Percentiles rank a stretch among this genome's conserved stretches.
phyloP scores from a whole-genome alignment of 1,139 yeast species.

The Yueomyces sp. region DNA sequence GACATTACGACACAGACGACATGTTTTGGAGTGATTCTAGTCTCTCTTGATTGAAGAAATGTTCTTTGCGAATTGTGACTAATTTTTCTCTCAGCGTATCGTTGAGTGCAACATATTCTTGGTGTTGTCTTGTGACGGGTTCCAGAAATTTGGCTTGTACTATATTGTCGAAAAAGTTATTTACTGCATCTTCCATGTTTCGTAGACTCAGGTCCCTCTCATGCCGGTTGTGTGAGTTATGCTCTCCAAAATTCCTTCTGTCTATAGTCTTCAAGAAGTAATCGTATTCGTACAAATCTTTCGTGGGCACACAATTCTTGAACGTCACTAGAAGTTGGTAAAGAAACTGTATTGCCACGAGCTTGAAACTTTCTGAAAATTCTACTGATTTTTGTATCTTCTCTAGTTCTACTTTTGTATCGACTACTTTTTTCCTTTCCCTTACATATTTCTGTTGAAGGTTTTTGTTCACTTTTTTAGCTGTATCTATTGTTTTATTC shows the following conservation, averaged over 20 bases:
- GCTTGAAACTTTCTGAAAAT: slow-evolving; percentile 10
- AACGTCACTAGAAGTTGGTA: slow-evolving; percentile 15
- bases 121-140: too few species aligned
- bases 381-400: slow-evolving; percentile 7
- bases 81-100: too few species aligned
- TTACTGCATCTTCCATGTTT: too few species aligned
- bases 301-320: slow-evolving; percentile 9
- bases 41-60: too few species aligned
- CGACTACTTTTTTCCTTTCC: slow-evolving; percentile 13
- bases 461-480: not conserved
- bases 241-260: slow-evolving; percentile 3
- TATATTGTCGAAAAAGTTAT: too few species aligned
- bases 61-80: too few species aligned
- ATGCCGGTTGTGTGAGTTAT: too few species aligned
- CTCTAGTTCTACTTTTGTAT: slow-evolving; percentile 8
- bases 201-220: too few species aligned
- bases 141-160: too few species aligned
- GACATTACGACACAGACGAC: too few species aligned
- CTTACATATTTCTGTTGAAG: slow-evolving; percentile 6
- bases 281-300: slow-evolving; percentile 10
- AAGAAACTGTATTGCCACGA: slow-evolving; percentile 15
- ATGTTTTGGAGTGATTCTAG: too few species aligned
- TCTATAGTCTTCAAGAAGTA: slow-evolving; percentile 7
- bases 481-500: not conserved
- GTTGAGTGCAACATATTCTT: too few species aligned